Base-by-base conservation (phyloP, 1,284 basidiomycete genomes). In the Tilletia horrida region DNA sequence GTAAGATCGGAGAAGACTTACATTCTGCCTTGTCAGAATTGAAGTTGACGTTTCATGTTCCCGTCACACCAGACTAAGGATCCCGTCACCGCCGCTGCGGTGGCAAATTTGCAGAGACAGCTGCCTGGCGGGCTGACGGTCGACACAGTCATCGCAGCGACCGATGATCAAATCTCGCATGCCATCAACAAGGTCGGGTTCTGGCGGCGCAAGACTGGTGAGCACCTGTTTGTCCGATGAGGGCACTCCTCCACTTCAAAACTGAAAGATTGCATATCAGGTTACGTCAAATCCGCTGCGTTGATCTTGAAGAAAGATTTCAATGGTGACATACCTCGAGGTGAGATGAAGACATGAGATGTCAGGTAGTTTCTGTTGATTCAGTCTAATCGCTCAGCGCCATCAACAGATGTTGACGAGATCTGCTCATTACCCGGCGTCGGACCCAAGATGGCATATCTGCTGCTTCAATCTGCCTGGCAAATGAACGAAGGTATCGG, bases 181-280 rank as follows among this genome's bases (percentile, higher is more conserved):
- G 89, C 90, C 6, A 95, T 97, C 68, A 86, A 85, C 65, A 94
- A 94, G 84, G 93, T 96, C 2, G 92, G 93, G 0, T 96, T 97
- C 79, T 96, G 93, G 91, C 85, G 90, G 21, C 85, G 90, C 61
- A 97, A 97, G 83, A 90, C 92, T 1, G 84, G 84, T 35, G 31
- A 59, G 55, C 16, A 27, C 13, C 13, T 7, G 2, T 40, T 35
- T 16, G 11, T 35, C 16, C 8, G 14, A 9, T 3, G 8, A 27
- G 35, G 1, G 40, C 6, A 62, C 7, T 21, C 2, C 59, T 62
- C n/a, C 31, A 23, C 6, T 18, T 43, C 21, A n/a, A n/a, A n/a
- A 18, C 40, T 62, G 18, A 43, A 27, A 11, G 25, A 3, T 16
- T 16, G 16, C 16, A 16, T 18, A 4, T 40, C 55, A 59, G 55